These are phyloP conservation scores for Helotiales sp. DNA, from an alignment of 2,329 filamentous ascomycete genomes.

Conservation along the genomic window DNA sequence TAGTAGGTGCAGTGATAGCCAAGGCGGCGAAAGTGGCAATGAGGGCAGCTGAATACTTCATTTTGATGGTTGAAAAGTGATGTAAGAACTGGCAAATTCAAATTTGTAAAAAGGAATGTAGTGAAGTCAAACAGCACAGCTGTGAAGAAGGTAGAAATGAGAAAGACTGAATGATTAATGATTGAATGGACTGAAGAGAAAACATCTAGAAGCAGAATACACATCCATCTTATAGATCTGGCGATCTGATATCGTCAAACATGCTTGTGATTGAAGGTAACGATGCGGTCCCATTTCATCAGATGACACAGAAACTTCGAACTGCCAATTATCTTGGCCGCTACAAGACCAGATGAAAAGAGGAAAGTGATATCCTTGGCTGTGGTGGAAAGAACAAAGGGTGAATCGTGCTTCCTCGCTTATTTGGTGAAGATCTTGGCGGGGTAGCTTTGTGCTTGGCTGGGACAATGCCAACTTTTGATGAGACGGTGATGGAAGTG, in stretches of 20 bases:
- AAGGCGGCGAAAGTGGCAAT: slow-evolving; percentile 10
- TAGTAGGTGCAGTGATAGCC: slow-evolving; percentile 8
- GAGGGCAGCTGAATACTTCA: slow-evolving; percentile 7
- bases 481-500: neutral
- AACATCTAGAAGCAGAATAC: neutral
- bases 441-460: neutral
- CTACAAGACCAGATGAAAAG: neutral
- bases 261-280: neutral
- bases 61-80: slow-evolving; percentile 5
- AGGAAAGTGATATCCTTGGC: neutral
- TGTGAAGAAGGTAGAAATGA: slow-evolving; percentile 9
- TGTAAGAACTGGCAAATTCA: neutral
- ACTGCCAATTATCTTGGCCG: slow-evolving; percentile 8
- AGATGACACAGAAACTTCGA: neutral
- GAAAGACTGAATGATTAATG: slow-evolving; percentile 5
- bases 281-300: neutral
- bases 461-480: neutral
- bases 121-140: slow-evolving; percentile 13
- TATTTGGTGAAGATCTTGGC: neutral
- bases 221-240: slow-evolving; percentile 9
- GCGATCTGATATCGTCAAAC: neutral
- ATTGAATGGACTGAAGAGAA: slow-evolving; percentile 9
- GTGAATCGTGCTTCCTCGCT: neutral
- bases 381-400: neutral
- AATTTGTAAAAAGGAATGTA: slow-evolving; percentile 1